Conservation (phyloP, 2,329 filamentous ascomycete species). For the Myriosclerotinia curreyana region DNA sequence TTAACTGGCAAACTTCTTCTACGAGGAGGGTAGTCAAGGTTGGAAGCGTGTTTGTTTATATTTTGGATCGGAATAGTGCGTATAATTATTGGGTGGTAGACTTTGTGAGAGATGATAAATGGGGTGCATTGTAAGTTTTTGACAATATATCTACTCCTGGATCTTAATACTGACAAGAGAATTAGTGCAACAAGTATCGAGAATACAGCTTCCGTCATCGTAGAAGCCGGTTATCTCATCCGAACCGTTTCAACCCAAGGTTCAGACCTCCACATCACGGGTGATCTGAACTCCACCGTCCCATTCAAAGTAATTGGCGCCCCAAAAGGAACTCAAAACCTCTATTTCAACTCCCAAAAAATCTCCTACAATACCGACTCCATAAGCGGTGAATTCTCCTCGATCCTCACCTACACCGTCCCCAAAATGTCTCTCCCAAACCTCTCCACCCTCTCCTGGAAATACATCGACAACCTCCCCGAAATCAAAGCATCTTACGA, state of each 20-base stretch:
- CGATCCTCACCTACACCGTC: constrained; percentile 48
- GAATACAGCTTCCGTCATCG: constrained; percentile 51
- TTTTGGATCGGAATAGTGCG: constrained; percentile 58
- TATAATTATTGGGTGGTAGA: constrained; percentile 69
- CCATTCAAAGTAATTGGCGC: constrained; percentile 66
- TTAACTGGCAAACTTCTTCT: constrained; percentile 55
- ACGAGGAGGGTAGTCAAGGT: constrained; percentile 52
- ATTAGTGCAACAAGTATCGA: constrained; percentile 35
- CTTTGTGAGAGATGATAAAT: constrained; percentile 43
- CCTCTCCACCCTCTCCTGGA: constrained; percentile 61
- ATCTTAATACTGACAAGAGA: constrained; percentile 15
- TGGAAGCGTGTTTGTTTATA: constrained; percentile 38
- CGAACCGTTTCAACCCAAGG: constrained; percentile 57
- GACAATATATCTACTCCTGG: background rate
- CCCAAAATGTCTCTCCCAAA: constrained; percentile 55
- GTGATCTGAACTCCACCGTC: constrained; percentile 70
- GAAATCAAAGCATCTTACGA: constrained; percentile 64
- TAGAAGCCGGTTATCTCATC: constrained; percentile 63
- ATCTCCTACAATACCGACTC: constrained; percentile 43
- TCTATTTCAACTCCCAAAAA: constrained; percentile 59
- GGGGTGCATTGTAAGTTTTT: constrained; percentile 37
- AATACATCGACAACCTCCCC: constrained; percentile 66
- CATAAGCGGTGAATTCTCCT: constrained; percentile 50
- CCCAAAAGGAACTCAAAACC: constrained; percentile 48
- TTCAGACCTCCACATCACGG: constrained; percentile 58